Evolutionary conservation across 495 filamentous ascomycete species (phyloP), one percentile per base, ranked within the genome.

Genomic region (Penicillium atrosanguineum): DNA sequence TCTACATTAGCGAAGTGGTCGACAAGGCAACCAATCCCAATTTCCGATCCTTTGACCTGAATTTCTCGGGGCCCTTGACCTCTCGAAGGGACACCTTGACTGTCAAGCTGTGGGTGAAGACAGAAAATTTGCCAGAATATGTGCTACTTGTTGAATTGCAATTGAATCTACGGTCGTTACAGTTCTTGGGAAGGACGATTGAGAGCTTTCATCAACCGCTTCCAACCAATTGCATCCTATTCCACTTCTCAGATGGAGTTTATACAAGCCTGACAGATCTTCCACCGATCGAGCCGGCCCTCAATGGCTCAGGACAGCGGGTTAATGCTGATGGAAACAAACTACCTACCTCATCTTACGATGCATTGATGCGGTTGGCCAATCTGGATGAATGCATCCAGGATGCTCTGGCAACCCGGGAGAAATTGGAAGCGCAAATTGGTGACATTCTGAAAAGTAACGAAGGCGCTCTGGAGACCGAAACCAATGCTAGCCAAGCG

Each of bases 331-430:
- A 65, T 40, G 59, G 61, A 12, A 46, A 15, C 55, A 71, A 58
- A 2, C 58, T 84, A 48, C 62, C 76, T 0, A 94, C 89, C 1
- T 90, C 91, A 6, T 92, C 91, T 1, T 98, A 96, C 70, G 94
- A 95, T 62, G 84, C 89, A 1, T 73, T 98, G 41, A 95, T 96
- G 87, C 83, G 86, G 28, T 77, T 98, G 26, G 86, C 88, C 14
- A 97, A 90, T 48, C 74, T 98, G 36, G 91, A 96, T 53, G 88
- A 91, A 61, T 96, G 91, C 53, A 88, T 97, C 31, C 89, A 96
- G 68, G 94, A 98, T 62, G 91, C 92, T 6, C 67, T 96, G 0
- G 79, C 82, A 1, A 97, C 90, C 0, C 80, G 89, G 5, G 85
- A 88, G 52, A 80, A 79, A 46, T 70, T 98, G 8, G 81, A 89